Percentiles rank a stretch among this genome's conserved stretches.
phyloP scores from a whole-genome alignment of 768 basidiomycete genomes.

The Chiua virens region DNA sequence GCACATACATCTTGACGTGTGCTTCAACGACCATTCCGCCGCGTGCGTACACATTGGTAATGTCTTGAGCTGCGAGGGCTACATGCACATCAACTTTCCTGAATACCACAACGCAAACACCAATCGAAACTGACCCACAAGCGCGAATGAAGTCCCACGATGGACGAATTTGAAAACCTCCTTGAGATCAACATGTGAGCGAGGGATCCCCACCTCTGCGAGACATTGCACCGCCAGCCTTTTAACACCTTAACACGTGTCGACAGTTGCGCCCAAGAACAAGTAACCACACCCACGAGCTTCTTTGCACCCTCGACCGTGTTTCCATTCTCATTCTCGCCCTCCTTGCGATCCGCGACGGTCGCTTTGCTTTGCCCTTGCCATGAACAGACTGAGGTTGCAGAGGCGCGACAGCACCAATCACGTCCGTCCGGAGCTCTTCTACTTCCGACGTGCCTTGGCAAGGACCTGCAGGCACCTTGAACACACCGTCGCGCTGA shows the following conservation, averaged over 20 bases:
- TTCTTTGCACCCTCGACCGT: conserved; percentile 61
- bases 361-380: conserved; percentile 40
- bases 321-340: conserved; percentile 19
- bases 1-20: conserved; percentile 38
- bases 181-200: conserved; percentile 36
- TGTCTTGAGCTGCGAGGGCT: conserved; percentile 33
- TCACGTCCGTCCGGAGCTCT: conserved; percentile 29
- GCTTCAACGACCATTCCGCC: conserved; percentile 36
- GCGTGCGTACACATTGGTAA: conserved; percentile 21
- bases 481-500: conserved; percentile 32
- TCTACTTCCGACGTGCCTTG: conserved; percentile 21
- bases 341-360: conserved; percentile 25
- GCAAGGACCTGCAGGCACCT: conserved; percentile 50
- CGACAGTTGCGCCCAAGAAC: neutral
- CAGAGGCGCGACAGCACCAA: conserved; percentile 23
- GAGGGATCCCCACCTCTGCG: conserved; percentile 28
- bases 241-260: conserved; percentile 37
- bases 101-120: neutral
- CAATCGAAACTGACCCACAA: conserved; percentile 31
- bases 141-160: conserved; percentile 40
- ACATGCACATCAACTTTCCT: neutral
- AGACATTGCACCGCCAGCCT: conserved; percentile 36
- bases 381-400: conserved; percentile 18
- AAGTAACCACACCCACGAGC: conserved; percentile 40
- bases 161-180: conserved; percentile 41